Evolutionary conservation across 1,284 basidiomycete species (phyloP).

Genomic region (Butyriboletus appendiculatus): DNA sequence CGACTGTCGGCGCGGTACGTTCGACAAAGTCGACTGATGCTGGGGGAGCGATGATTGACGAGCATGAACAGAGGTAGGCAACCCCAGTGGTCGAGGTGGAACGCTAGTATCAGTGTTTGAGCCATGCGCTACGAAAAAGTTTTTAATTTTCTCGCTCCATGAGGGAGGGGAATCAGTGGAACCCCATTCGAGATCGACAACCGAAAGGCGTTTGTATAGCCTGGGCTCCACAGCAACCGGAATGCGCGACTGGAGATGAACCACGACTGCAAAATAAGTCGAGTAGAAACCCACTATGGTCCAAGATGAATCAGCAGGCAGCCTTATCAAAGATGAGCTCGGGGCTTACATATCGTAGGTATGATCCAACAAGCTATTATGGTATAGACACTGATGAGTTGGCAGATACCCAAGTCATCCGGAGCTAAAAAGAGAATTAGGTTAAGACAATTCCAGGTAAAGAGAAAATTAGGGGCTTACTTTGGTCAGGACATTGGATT

Average conservation of each 20-base stretch:
- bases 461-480: conserved; percentile 32
- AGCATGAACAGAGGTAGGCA: conserved; percentile 12
- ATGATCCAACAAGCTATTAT: conserved; percentile 56
- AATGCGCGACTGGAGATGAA: conserved; percentile 33
- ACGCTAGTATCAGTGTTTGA: not conserved
- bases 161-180: conserved; percentile 3
- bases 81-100: conserved; percentile 3
- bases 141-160: conserved; percentile 10
- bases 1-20: conserved; percentile 14
- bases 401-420: conserved; percentile 48
- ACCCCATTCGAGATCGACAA: conserved; percentile 23
- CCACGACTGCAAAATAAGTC: conserved; percentile 36
- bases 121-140: not conserved
- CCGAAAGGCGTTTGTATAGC: not conserved
- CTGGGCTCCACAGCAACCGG: conserved; percentile 24
- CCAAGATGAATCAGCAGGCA: not conserved
- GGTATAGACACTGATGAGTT: conserved; percentile 50
- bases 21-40: not conserved
- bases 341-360: conserved; percentile 50
- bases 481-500: conserved; percentile 45
- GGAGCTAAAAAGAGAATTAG: conserved; percentile 30
- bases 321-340: not conserved
- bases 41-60: conserved; percentile 7
- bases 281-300: conserved; percentile 42
- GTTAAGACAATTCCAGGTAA: not conserved